phyloP scores from a whole-genome alignment of 2,329 filamentous ascomycete genomes.

The Diaporthe ilicicola region DNA sequence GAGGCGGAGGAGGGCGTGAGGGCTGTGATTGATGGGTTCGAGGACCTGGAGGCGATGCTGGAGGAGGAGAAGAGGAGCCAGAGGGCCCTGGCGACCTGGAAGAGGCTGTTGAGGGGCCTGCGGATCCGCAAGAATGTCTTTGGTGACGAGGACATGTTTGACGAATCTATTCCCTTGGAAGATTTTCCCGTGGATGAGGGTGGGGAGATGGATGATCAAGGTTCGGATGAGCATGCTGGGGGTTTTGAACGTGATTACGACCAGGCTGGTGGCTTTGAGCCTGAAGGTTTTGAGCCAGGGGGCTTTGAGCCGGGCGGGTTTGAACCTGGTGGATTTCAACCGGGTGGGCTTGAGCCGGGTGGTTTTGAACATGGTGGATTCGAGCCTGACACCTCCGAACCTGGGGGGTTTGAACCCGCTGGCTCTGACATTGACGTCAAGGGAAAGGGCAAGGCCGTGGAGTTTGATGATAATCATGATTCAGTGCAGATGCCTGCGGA shows the following conservation, averaged over 20 bases:
- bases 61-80: constrained; percentile 71
- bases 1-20: constrained; percentile 78
- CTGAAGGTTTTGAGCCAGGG: constrained; percentile 22
- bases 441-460: constrained; percentile 6
- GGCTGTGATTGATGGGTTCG: constrained; percentile 73
- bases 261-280: constrained; percentile 27
- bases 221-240: constrained; percentile 33
- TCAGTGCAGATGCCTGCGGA: background rate
- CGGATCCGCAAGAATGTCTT: constrained; percentile 78
- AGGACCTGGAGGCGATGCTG: constrained; percentile 69
- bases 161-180: constrained; percentile 25
- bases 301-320: constrained; percentile 1
- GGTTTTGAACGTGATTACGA: constrained; percentile 18
- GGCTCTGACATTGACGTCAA: background rate
- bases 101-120: constrained; percentile 79
- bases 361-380: background rate
- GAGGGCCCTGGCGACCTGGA: constrained; percentile 73
- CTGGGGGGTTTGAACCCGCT: background rate
- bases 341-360: constrained; percentile 7
- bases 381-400: constrained; percentile 7
- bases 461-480: background rate
- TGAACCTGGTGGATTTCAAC: background rate
- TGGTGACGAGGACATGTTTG: constrained; percentile 41
- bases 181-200: constrained; percentile 49
- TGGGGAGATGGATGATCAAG: constrained; percentile 51